phyloP scores from a whole-genome alignment of 495 filamentous ascomycete species.

The Hypoxylon intermedium region DNA sequence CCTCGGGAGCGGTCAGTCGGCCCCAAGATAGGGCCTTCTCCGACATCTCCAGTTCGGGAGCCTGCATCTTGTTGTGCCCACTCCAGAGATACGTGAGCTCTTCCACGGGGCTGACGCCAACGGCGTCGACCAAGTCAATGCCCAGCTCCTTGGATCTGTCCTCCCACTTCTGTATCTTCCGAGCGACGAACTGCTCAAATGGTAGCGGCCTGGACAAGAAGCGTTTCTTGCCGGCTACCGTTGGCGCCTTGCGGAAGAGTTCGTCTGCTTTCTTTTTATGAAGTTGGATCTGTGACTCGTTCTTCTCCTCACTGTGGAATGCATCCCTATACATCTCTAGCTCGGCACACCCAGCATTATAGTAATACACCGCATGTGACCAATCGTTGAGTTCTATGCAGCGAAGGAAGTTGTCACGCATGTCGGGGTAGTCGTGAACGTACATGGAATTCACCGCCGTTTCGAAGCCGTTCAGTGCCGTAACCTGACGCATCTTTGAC shows the following conservation, averaged over 20 bases:
- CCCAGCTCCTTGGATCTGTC: constrained; percentile 72
- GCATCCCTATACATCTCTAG: constrained; percentile 78
- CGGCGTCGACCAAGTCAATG: constrained; percentile 77
- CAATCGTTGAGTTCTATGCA: constrained; percentile 89
- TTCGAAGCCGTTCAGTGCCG: constrained; percentile 83
- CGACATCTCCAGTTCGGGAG: constrained; percentile 67
- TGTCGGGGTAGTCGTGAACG: constrained; percentile 72
- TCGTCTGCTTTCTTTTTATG: constrained; percentile 70
- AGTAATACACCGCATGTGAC: constrained; percentile 90
- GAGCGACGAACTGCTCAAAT: constrained; percentile 84
- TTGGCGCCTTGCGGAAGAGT: constrained; percentile 73
- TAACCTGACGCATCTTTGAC: constrained; percentile 84
- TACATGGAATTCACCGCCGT: constrained; percentile 81
- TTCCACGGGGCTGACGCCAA: constrained; percentile 81
- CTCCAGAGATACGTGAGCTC: constrained; percentile 99
- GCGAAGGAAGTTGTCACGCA: constrained; percentile 74
- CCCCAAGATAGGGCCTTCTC: constrained; percentile 70
- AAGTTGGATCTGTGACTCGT: constrained; percentile 53
- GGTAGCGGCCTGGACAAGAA: constrained; percentile 91
- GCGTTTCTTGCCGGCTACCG: constrained; percentile 80
- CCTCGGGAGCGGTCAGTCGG: constrained; percentile 58
- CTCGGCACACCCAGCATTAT: constrained; percentile 79
- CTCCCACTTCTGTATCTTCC: constrained; percentile 92
- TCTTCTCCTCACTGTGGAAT: constrained; percentile 59
- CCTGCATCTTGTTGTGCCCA: constrained; percentile 77